Conservation (phyloP, 2,329 filamentous ascomycete genomes). For the Venturiaceae sp. region DNA sequence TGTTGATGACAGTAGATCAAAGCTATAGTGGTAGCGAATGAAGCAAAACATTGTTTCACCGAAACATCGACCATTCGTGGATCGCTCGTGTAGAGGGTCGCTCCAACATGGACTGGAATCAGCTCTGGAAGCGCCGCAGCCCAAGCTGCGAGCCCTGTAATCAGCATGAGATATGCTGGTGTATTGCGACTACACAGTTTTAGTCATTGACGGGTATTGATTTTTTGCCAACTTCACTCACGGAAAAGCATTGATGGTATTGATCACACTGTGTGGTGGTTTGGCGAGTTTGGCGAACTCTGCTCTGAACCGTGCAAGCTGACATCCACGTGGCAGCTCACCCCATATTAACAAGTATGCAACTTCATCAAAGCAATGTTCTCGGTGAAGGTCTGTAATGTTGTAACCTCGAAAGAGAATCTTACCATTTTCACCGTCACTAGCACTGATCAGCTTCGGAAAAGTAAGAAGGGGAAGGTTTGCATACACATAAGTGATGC, state of each 20-base stretch:
- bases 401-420: background rate
- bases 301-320: background rate
- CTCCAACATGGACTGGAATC: slow-evolving; percentile 8
- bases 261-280: background rate
- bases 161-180: slow-evolving; percentile 8
- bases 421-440: background rate
- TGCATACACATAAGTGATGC: background rate
- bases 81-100: slow-evolving; percentile 40
- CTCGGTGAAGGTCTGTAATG: background rate
- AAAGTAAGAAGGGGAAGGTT: background rate
- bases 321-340: background rate
- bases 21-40: slow-evolving; percentile 41
- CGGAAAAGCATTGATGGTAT: background rate
- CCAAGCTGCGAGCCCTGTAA: slow-evolving; percentile 36
- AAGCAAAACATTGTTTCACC: slow-evolving; percentile 43
- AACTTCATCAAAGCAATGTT: background rate
- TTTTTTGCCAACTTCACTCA: background rate
- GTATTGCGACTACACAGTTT: background rate
- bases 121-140: slow-evolving; percentile 2
- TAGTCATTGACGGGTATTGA: background rate
- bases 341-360: background rate
- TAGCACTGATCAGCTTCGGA: background rate
- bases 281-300: background rate
- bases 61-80: slow-evolving; percentile 39
- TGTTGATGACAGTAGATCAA: slow-evolving; percentile 44